A percentile compares a stretch with the other conserved stretches of the same genome.
Conservation (phyloP, 2,329 filamentous ascomycete species). For the Colletotrichum sp. region DNA sequence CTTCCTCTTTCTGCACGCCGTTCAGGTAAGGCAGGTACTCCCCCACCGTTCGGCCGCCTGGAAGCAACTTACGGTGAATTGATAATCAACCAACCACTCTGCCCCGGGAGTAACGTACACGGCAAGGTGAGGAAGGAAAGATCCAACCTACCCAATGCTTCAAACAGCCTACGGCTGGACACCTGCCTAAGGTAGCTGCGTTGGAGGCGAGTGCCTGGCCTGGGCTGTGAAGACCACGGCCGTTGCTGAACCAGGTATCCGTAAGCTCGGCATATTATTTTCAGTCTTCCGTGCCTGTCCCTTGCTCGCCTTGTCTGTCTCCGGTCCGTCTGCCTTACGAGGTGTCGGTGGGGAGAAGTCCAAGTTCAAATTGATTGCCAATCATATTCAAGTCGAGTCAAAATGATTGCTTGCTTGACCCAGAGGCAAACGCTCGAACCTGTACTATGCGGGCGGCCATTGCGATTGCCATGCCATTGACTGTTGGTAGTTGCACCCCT, state of each 20-base stretch:
- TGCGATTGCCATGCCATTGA: not conserved
- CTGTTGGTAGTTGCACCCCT: not conserved
- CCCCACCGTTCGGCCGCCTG: not conserved
- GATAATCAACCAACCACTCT: conserved; percentile 17
- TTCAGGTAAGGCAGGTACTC: not conserved
- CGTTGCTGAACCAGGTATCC: not conserved
- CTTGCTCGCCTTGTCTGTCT: not conserved
- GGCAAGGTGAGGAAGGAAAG: not conserved
- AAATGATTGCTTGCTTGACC: not conserved
- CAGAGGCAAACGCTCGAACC: not conserved
- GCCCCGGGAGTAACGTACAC: not conserved
- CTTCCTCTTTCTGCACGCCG: not conserved
- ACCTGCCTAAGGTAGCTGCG: not conserved
- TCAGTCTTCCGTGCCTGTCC: not conserved
- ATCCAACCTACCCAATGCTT: not conserved
- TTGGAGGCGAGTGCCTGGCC: not conserved
- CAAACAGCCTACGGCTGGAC: not conserved
- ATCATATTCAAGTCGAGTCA: not conserved
- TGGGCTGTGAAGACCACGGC: not conserved
- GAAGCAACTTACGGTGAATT: conserved; percentile 7
- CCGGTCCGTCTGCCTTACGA: not conserved
- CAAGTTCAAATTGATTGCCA: not conserved
- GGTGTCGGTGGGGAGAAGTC: not conserved
- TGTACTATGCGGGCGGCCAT: not conserved
- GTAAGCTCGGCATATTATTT: not conserved